Conservation (phyloP, 2,329 filamentous ascomycete genomes). For the Fonsecaea multimorphosa region DNA sequence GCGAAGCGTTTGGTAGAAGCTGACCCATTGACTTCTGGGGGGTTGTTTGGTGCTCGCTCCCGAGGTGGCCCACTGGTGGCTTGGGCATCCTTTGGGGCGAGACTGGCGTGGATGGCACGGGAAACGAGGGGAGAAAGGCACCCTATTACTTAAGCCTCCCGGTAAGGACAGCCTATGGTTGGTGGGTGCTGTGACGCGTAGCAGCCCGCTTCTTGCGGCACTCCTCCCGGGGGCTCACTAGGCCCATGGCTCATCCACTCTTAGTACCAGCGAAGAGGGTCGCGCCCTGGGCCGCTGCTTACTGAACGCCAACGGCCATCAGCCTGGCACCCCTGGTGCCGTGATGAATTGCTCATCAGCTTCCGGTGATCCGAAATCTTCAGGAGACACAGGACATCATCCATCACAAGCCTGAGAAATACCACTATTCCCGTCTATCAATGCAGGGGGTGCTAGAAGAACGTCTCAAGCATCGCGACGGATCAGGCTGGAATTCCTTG, state of each 20-base stretch:
- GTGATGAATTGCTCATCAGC: not conserved
- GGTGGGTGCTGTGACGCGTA: not conserved
- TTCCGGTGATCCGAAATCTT: slow-evolving; percentile 1
- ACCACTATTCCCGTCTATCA: not conserved
- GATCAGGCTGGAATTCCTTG: slow-evolving; percentile 18
- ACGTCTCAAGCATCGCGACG: not conserved
- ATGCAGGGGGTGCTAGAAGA: slow-evolving; percentile 14
- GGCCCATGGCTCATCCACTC: not conserved
- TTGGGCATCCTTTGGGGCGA: not conserved
- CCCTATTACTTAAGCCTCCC: slow-evolving; percentile 10
- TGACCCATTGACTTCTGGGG: not conserved
- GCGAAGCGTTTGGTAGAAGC: not conserved
- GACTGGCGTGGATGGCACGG: not conserved
- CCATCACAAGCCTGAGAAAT: not conserved
- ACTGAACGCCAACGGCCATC: not conserved
- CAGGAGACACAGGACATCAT: not conserved
- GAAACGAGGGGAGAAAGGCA: not conserved
- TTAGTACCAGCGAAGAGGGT: not conserved
- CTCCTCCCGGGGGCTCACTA: not conserved
- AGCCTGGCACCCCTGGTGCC: not conserved
- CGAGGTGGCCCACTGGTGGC: slow-evolving; percentile 1
- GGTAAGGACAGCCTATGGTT: not conserved
- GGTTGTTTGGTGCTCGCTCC: not conserved
- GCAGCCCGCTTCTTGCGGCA: not conserved
- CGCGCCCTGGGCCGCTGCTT: slow-evolving; percentile 1